Base-by-base conservation (phyloP, 257 asterid species). In the Solanum dulcamara region DNA sequence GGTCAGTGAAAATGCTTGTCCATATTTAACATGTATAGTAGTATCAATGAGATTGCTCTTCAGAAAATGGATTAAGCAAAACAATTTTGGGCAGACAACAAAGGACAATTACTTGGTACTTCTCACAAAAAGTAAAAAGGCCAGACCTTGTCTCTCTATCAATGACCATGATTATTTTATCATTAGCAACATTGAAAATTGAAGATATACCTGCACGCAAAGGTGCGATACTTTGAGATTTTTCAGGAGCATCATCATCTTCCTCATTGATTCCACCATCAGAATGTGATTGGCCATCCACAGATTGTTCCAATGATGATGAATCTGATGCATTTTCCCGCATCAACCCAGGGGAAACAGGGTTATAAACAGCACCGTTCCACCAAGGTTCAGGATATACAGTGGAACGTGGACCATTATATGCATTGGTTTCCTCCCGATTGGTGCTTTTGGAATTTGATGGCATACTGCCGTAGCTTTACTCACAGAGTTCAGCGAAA, bases 211-310 rank as follows among this genome's bases (percentile, higher is more conserved):
- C 95, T 84, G 89, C 91, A 66, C 55, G 90, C 82, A 91, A 82
- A 86, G 88, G 84, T 80, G 80, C 74, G 68, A 26, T 83, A 84
- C 89, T 84, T 64, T 91, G 91, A 51, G 95, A 88, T 79, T 86
- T 91, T 84, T 90, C 93, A 70, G 87, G 84, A 57, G 89, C 87
- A 83, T 90, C 92, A 77, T 87, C 96, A 81, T 91, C 97, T 48
- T 90, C 96, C 81, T 93, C 92, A 86, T 92, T 92, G 62, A 88
- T 70, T 77, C 88, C 90, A 86, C 91, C 92, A 84, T 90, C 96
- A 62, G 98, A 93, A 40, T 90, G 98, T 40, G 98, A 95, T 50
- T 90, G 93, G 22, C 87, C 93, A 75, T 93, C 97, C 83, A 71
- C 88, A 53, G 95, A 94, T 62, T 92, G 96, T 87, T 95, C 98